Evolutionary conservation across 202 grass and related monocot genomes (phyloP), one percentile per base, ranked within the genome.

Genomic region (Elaeis oleifera): DNA sequence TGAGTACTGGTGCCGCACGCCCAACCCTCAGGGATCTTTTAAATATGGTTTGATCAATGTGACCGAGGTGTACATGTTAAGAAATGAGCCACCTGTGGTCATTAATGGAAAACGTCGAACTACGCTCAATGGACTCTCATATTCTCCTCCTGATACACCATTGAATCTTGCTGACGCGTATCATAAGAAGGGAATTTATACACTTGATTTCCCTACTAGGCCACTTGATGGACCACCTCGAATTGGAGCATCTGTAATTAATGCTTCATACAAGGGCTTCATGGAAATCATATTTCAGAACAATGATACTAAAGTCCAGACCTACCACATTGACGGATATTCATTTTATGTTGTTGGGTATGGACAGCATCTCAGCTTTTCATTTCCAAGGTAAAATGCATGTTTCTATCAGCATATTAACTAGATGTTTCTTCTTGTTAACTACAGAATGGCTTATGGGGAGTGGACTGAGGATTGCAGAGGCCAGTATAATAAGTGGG

Each of bases 241-340:
- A 49, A 68, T 94, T 32, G 44, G 60, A 53, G 23, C 82, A 59
- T 94, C 88, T 68, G 21, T 94, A 64, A 99, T 99, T 56, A 92
- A 99, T 66, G 81, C 60, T 14, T 86, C 88, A 58, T 99, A 89
- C 56, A 99, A 76, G 85, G 77, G 90, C 54, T 99, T 99, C 80
- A 78, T 99, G 80, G 94, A 99, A 74, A 86, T 99, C 58, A 71
- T 99, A 75, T 99, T 99, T 72, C 94, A 99, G 65, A 99, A 99
- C 76, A 99, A 99, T 60, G 88, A 99, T 59, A 89, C 85, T 2
- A 78, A 29, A 55, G 85, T 99, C 54, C 88, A 99, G 78, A 99
- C 88, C 52, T 94, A 94, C 56, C 94, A 99, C 19, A 74, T 99
- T 5, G 94, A 99, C 69, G 94, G 94, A 80, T 94, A 99, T 65